Evolutionary conservation across 495 filamentous ascomycete species (phyloP), one percentile per base, ranked within the genome.

Genomic region (Penicillium desertorum): DNA sequence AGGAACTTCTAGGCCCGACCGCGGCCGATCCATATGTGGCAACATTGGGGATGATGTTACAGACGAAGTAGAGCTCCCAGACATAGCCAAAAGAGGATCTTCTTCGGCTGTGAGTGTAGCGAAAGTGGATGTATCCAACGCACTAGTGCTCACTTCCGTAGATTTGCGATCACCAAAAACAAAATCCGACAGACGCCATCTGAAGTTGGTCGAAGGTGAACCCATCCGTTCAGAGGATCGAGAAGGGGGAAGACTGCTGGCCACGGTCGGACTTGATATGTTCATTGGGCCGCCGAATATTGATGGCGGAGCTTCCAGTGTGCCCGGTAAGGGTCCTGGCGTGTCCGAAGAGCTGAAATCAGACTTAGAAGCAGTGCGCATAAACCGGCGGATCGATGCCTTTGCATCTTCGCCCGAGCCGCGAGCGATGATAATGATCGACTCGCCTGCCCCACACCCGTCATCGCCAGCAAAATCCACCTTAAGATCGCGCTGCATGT

Each of bases 391-490:
- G 54, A 87, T 69, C 16, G 64, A 66, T 23, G 81, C 76, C 37
- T 65, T 69, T 43, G 73, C 63, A 16, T 72, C 78, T 53, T 87
- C 85, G 36, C 85, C 83, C 12, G 81, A 64, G 6, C 87, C 92
- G 62, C 86, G 89, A 10, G 82, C 80, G 53, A 96, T 79, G 3
- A 96, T 83, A 49, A 95, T 76, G 7, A 95, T 69, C 16, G 76
- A 79, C 69, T 96, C 92, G 23, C 91, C 91, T 37, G 83, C 84
- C 12, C 84, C 84, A 45, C 77, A 73, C 16, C 85, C 81, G 71
- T 95, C 90, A 59, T 88, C 88, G 45, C 85, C 85, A 23, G 88
- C 88, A 73, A 96, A 98, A 68, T 98, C 94, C 8, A 96, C 89
- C 65, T 91, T 86, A 19, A 98, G 71, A 47, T 79, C 87, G 51